These are phyloP conservation scores for Phytophthora chlamydospora DNA, from an alignment of 352 stramenopile species.

Conservation along the genomic window DNA sequence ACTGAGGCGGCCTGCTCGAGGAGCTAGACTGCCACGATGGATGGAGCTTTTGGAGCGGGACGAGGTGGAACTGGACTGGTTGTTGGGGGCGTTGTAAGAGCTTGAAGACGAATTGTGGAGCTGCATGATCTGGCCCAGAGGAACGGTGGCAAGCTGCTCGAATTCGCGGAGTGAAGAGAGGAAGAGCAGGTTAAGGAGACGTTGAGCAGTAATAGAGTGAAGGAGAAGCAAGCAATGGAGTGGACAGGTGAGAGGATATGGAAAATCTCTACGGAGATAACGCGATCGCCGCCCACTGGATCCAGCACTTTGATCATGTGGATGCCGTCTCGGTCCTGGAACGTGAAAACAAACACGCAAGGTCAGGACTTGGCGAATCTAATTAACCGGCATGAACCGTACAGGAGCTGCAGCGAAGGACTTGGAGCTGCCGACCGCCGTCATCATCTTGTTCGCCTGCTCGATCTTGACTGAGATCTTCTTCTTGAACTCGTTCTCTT, in stretches of 20 bases:
- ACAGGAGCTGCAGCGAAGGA: slow-evolving; percentile 60
- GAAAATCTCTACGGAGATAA: slow-evolving; percentile 76
- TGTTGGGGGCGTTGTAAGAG: slow-evolving; percentile 1
- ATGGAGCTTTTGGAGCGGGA: slow-evolving; percentile 4
- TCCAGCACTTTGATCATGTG: slow-evolving; percentile 73
- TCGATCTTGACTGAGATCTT: slow-evolving; percentile 82
- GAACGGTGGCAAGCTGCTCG: slow-evolving; percentile 66
- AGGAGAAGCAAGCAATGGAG: not conserved
- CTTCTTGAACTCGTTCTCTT: slow-evolving; percentile 73
- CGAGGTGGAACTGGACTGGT: not conserved
- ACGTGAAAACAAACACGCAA: not conserved
- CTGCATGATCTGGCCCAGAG: slow-evolving; percentile 55
- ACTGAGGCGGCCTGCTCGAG: slow-evolving; percentile 13
- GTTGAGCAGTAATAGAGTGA: slow-evolving; percentile 1
- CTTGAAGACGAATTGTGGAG: slow-evolving; percentile 9
- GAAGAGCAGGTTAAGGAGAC: slow-evolving; percentile 49
- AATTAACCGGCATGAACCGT: not conserved
- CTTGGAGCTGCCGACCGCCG: slow-evolving; percentile 45
- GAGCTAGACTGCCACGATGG: slow-evolving; percentile 9
- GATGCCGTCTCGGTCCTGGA: slow-evolving; percentile 66
- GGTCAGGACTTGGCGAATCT: not conserved
- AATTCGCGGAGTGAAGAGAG: slow-evolving; percentile 69
- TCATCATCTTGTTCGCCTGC: slow-evolving; percentile 82
- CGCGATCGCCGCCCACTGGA: slow-evolving; percentile 41
- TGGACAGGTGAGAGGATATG: slow-evolving; percentile 57